Percentiles rank a stretch among this genome's conserved stretches.
These are phyloP conservation scores for Colletotrichum viniferum DNA, from an alignment of 2,329 filamentous ascomycete genomes.

Conservation along the genomic window DNA sequence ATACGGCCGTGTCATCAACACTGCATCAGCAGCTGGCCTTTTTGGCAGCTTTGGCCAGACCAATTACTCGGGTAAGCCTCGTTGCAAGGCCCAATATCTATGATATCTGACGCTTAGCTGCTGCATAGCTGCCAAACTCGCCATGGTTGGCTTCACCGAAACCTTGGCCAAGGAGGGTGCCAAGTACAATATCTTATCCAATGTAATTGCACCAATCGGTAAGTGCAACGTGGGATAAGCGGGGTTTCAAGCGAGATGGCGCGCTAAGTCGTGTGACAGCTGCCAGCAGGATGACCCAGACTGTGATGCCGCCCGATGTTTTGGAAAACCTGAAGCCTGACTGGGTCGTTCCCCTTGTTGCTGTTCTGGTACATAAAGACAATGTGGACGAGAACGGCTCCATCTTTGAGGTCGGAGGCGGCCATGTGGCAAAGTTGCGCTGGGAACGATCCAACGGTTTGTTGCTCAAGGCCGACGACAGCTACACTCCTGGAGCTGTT, in stretches of 20 bases:
- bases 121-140: slow-evolving; percentile 80
- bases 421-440: slow-evolving; percentile 88
- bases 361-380: slow-evolving; percentile 82
- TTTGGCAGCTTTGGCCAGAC: slow-evolving; percentile 96
- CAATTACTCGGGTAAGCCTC: slow-evolving; percentile 79
- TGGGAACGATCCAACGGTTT: slow-evolving; percentile 94
- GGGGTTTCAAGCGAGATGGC: not conserved
- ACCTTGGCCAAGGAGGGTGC: slow-evolving; percentile 95
- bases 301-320: slow-evolving; percentile 93
- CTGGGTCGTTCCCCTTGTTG: slow-evolving; percentile 94
- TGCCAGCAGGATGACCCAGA: slow-evolving; percentile 93
- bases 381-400: slow-evolving; percentile 83
- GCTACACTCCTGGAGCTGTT: slow-evolving; percentile 86
- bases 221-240: slow-evolving; percentile 26
- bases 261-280: slow-evolving; percentile 49
- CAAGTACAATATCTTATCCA: slow-evolving; percentile 97
- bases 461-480: slow-evolving; percentile 85
- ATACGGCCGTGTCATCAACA: slow-evolving; percentile 96
- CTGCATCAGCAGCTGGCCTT: slow-evolving; percentile 91
- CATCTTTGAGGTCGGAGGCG: slow-evolving; percentile 94
- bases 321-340: slow-evolving; percentile 86
- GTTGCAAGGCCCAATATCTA: not conserved
- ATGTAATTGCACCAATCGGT: slow-evolving; percentile 89
- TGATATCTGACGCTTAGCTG: not conserved
- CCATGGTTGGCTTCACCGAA: slow-evolving; percentile 96